A percentile compares a stretch with the other conserved stretches of the same genome.
phyloP scores from a whole-genome alignment of 2,329 filamentous ascomycete genomes.

The Aureobasidium sp. region DNA sequence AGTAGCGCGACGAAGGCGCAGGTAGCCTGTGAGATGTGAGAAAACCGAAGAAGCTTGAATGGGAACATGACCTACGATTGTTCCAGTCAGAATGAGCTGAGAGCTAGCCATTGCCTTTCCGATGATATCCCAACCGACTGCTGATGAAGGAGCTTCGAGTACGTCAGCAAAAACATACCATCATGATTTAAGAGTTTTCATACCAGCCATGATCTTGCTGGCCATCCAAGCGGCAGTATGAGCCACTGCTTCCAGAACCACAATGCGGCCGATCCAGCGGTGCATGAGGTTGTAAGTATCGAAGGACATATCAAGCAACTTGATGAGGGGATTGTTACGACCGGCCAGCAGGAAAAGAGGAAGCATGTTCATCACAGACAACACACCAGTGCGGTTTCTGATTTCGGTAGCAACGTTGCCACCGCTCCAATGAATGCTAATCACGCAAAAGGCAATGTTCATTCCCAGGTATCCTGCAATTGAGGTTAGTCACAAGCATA shows the following conservation, averaged over 20 bases:
- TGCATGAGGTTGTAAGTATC: conserved; percentile 79
- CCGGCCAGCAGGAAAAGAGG: conserved; percentile 68
- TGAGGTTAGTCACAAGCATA: background rate
- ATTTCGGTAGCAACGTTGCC: conserved; percentile 57
- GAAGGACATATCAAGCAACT: conserved; percentile 65
- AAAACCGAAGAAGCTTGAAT: background rate
- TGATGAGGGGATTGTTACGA: conserved; percentile 72
- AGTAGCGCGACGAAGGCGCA: conserved; percentile 56
- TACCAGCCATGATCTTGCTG: conserved; percentile 32
- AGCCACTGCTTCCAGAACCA: conserved; percentile 59
- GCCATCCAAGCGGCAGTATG: conserved; percentile 58
- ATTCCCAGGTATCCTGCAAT: conserved; percentile 39
- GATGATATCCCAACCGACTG: conserved; percentile 45
- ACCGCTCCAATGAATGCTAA: conserved; percentile 54
- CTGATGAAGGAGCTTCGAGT: conserved; percentile 10
- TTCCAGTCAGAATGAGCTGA: conserved; percentile 53
- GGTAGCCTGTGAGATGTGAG: conserved; percentile 41
- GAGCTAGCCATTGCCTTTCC: conserved; percentile 33
- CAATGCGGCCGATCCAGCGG: conserved; percentile 72
- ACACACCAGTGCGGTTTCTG: conserved; percentile 62
- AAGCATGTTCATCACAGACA: conserved; percentile 70
- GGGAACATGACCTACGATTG: conserved; percentile 46
- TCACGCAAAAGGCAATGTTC: conserved; percentile 41
- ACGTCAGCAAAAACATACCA: background rate
- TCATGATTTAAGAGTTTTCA: background rate